Evolutionary conservation across 2,329 filamentous ascomycete genomes (phyloP), one percentile per base, ranked within the genome.

Genomic region (Erysiphe pulchra): DNA sequence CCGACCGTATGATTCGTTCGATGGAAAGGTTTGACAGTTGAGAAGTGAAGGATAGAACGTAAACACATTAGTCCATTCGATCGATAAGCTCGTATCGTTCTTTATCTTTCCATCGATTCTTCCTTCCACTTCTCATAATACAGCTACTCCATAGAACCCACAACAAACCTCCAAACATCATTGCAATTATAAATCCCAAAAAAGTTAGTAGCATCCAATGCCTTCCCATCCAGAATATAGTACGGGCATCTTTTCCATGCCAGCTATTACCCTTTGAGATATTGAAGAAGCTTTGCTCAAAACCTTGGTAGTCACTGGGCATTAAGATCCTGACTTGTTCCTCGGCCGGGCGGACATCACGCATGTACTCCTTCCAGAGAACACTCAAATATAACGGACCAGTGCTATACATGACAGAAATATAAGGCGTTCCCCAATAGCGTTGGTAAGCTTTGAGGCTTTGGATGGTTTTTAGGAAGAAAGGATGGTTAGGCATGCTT

Each of bases 351-450:
- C 61, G 67, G 39, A 62, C 63, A 16, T 65, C 62, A 32, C 68
- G 65, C 58, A 75, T 73, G 59, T 80, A 85, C 58, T 82, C 73
- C 56, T 80, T 75, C 76, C 80, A 80, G 48, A 82, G 70, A 37
- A 85, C 70, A 47, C 74, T 81, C 41, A 86, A 61, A 63, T 83
- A 86, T 30, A 86, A 63, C 0, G 80, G 80, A 0, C 80, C 80
- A 0, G 81, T 81, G 10, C 73, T 75, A 42, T 78, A 77, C 81
- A 86, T 86, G 54, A 86, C 77, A 20, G 77, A 82, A 55, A 81
- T 77, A 59, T 86, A 84, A 0, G 64, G 64, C 44, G 59, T 52
- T 16, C 48, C 49, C 79, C 80, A 86, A 50, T 71, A 71, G 48
- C 72, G 68, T 56, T 80, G 69, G 60, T 81, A 82, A 46, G 67